Percentiles rank a stretch among this genome's conserved stretches.
These are phyloP conservation scores for Amaranthus tricolor DNA, from an alignment of 179 eudicot genomes.

Conservation along the genomic window DNA sequence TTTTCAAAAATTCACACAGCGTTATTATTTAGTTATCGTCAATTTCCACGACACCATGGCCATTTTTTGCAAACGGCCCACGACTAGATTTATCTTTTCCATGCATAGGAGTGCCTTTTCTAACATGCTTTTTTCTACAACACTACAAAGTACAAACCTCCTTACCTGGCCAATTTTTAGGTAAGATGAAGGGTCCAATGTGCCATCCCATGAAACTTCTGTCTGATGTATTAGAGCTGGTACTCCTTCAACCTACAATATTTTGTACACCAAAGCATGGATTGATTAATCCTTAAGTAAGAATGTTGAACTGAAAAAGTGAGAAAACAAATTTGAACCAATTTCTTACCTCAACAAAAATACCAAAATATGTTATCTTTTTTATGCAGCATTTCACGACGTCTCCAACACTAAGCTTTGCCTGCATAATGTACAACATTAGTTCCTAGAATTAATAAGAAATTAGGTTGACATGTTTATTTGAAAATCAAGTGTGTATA, in stretches of 20 bases:
- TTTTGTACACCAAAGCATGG: constrained; percentile 2
- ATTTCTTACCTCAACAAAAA: constrained; percentile 63
- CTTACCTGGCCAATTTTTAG: constrained; percentile 87
- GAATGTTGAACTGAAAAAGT: neutral
- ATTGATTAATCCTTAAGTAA: neutral
- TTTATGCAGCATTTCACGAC: constrained; percentile 77
- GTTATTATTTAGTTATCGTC: too few relatives aligned
- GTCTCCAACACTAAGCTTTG: constrained; percentile 70
- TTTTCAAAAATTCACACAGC: too few relatives aligned
- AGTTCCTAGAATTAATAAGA: neutral
- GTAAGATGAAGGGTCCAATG: constrained; percentile 64
- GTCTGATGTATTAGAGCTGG: constrained; percentile 83
- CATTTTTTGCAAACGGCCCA: too few relatives aligned
- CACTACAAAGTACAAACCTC: neutral
- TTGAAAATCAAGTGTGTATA: neutral
- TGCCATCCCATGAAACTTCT: constrained; percentile 93
- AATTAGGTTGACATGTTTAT: neutral
- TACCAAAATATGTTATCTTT: constrained; percentile 84
- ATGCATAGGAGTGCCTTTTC: neutral
- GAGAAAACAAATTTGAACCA: neutral
- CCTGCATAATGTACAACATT: constrained; percentile 40
- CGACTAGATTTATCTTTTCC: too few relatives aligned
- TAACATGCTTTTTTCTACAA: constrained; percentile 2
- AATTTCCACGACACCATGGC: too few relatives aligned
- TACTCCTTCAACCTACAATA: constrained; percentile 83